Evolutionary conservation across 2,329 filamentous ascomycete species (phyloP).

Genomic region (Penicillium sp.): DNA sequence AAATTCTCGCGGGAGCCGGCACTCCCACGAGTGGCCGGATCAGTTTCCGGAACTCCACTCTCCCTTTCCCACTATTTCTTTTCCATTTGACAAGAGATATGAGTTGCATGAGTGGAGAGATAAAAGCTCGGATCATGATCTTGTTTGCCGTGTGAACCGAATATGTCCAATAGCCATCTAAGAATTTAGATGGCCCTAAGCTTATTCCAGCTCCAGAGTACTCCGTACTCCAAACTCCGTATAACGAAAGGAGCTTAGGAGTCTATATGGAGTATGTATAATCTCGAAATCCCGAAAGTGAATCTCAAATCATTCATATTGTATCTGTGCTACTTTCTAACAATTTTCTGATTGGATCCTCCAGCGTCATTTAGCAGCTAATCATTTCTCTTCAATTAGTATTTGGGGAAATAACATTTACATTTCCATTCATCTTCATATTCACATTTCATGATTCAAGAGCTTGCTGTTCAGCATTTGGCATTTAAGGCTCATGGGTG

Average conservation of each 20-base stretch:
- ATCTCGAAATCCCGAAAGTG: not conserved
- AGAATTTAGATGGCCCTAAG: not conserved
- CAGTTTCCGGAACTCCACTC: slow-evolving; percentile 1
- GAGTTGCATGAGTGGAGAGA: slow-evolving; percentile 5
- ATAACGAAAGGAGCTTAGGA: not conserved
- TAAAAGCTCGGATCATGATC: slow-evolving; percentile 1
- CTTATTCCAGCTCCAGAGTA: not conserved
- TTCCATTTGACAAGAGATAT: not conserved
- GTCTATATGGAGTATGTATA: not conserved
- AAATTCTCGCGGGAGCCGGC: not conserved
- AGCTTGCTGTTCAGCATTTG: too few species aligned
- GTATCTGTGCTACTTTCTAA: not conserved
- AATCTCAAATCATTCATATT: not conserved
- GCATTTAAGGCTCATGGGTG: not conserved
- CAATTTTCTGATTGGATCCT: not conserved
- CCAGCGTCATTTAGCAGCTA: not conserved
- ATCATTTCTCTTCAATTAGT: not conserved
- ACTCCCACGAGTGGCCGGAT: slow-evolving; percentile 4
- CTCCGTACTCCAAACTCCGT: too few species aligned
- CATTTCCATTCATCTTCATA: not conserved
- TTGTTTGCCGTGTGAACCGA: not conserved
- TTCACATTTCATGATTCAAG: not conserved
- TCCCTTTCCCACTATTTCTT: not conserved
- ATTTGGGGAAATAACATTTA: not conserved
- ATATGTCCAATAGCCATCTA: not conserved